Evolutionary conservation across 116 monocot species (phyloP), one percentile per base, ranked within the genome.

Genomic region (Posidonia oceanica): DNA sequence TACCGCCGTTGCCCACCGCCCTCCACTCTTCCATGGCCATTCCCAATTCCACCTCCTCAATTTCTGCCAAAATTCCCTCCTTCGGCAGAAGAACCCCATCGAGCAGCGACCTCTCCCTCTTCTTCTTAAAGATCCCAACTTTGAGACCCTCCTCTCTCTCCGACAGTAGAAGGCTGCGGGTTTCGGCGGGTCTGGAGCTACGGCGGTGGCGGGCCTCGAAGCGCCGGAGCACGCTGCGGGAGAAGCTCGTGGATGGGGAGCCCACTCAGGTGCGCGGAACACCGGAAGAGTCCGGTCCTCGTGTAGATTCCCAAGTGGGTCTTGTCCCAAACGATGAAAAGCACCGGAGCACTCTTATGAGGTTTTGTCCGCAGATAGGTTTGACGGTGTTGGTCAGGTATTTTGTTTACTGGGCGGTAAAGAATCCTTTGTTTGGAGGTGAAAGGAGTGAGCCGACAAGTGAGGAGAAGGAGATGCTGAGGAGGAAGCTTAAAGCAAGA

Each of bases 401-500:
- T 37, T 75, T 75, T 65, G 39, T 87, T 55, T 48, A 83, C 10
- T 76, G 78, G 74, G 71, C 52, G 5, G 61, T 64, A 2, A 74
- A 14, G 57, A 85, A 77, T 14, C 64, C 77, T 6, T 75, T 74
- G 73, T 69, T 52, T 36, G 66, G 64, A 29, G 66, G 66, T 73
- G 71, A 72, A 2, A 79, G 76, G 73, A 71, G 62, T 18, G 78
- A 81, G 48, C 60, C 77, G 39, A 76, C 74, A 0, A 78, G 64
- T 59, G 73, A 91, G 69, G 81, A 87, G 70, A 69, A 71, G 55
- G 85, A 91, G 51, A 85, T 91, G 91, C 73, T 91, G 67, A 91
- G 83, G 69, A 75, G 88, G 61, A 91, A 91, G 82, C 79, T 83
- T 53, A 83, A 85, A 48, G 71, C 74, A 7, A 83, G 88, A 69